Conservation (phyloP, 1,284 basidiomycete genomes). For the Blastosporella zonata region DNA sequence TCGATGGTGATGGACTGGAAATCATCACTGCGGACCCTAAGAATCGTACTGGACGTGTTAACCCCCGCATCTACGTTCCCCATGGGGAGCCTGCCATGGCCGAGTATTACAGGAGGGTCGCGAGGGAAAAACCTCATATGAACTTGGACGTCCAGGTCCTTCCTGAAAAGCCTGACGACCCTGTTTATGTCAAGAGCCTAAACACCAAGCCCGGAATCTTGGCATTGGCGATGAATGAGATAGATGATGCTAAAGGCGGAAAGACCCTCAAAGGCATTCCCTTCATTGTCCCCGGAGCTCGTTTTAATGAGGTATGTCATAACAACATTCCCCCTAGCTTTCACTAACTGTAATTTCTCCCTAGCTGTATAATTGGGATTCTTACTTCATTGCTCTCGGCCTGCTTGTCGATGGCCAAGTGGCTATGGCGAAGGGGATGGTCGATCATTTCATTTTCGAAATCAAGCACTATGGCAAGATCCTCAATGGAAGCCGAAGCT, state of each 20-base stretch:
- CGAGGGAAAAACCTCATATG: conserved; percentile 84
- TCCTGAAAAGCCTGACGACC: conserved; percentile 83
- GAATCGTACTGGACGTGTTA: conserved; percentile 82
- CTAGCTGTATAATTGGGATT: conserved; percentile 89
- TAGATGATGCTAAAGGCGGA: conserved; percentile 75
- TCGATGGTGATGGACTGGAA: conserved; percentile 96
- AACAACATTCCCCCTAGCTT: conserved; percentile 13
- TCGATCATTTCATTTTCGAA: conserved; percentile 99
- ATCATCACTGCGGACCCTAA: conserved; percentile 97
- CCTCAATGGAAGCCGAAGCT: conserved; percentile 73
- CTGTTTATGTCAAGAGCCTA: conserved; percentile 86
- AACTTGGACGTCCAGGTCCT: conserved; percentile 89
- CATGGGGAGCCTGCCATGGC: conserved; percentile 91
- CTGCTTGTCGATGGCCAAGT: conserved; percentile 93
- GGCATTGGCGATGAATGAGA: conserved; percentile 93
- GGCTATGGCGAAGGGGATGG: conserved; percentile 93
- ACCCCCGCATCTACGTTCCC: conserved; percentile 94
- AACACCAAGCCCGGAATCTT: conserved; percentile 93
- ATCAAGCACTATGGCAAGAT: conserved; percentile 97
- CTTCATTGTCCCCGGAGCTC: conserved; percentile 95
- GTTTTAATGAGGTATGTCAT: conserved; percentile 89
- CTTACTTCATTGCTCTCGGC: conserved; percentile 92
- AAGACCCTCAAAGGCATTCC: conserved; percentile 89
- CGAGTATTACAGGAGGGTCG: conserved; percentile 86
- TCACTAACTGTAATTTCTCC: conserved; percentile 4